Conservation (phyloP, 2,329 filamentous ascomycete species). For the Cladosporium sp. region DNA sequence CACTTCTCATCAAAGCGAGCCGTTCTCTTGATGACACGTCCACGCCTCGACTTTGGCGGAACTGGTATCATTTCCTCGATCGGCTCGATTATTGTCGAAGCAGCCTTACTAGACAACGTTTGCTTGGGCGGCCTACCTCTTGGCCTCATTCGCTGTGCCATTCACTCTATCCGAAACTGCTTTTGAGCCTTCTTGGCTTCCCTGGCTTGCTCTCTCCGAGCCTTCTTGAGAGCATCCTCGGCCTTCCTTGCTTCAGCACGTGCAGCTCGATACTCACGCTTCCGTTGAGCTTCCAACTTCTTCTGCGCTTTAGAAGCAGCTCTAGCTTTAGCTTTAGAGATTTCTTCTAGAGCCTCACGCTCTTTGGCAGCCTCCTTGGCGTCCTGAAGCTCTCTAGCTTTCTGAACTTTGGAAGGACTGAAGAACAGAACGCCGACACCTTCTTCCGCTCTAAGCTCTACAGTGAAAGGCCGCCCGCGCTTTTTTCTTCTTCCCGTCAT, state of each 20-base stretch:
- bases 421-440: not conserved
- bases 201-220: not conserved
- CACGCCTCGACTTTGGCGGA: too few species aligned
- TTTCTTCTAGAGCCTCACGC: not conserved
- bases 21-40: too few species aligned
- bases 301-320: not conserved
- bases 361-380: not conserved
- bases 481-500: constrained; percentile 1
- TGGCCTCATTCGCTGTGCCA: not conserved
- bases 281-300: not conserved
- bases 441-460: not conserved
- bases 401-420: not conserved
- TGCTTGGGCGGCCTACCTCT: not conserved
- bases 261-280: not conserved
- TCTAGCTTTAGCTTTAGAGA: not conserved
- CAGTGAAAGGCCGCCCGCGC: not conserved
- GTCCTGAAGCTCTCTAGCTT: not conserved
- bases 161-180: not conserved
- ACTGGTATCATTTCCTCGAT: too few species aligned
- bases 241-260: not conserved
- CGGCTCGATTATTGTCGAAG: too few species aligned
- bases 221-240: not conserved
- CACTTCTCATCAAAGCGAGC: too few species aligned
- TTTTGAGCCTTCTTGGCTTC: not conserved
- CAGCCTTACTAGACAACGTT: too few species aligned